Evolutionary conservation across 495 filamentous ascomycete genomes (phyloP).

Genomic region (Astrothelium subdiscretum): DNA sequence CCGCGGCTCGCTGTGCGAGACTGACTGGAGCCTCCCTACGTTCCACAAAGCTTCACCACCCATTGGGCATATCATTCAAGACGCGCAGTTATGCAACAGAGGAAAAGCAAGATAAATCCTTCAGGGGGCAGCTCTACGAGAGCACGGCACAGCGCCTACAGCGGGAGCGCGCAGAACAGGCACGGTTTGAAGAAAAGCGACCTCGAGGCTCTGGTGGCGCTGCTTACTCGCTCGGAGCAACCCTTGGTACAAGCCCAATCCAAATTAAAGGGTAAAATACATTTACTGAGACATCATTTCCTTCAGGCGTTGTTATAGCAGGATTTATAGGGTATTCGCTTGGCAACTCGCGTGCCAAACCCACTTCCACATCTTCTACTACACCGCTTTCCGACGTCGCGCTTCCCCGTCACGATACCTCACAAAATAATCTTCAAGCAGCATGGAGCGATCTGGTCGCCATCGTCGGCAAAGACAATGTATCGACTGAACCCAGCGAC

Average conservation of each 20-base stretch:
- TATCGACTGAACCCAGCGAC: conserved; percentile 61
- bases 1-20: neutral
- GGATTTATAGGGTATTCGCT: conserved; percentile 57
- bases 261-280: no score
- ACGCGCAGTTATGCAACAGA: neutral
- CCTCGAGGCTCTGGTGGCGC: conserved; percentile 41
- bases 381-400: conserved; percentile 48
- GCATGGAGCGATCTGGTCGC: conserved; percentile 85
- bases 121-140: conserved; percentile 79
- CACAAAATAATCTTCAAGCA: conserved; percentile 69
- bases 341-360: conserved; percentile 48
- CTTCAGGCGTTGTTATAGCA: conserved; percentile 44
- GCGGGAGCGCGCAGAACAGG: conserved; percentile 59
- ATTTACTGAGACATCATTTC: conserved; percentile 1
- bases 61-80: neutral
- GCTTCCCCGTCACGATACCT: conserved; percentile 57
- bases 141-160: conserved; percentile 67
- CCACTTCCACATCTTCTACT: conserved; percentile 60
- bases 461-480: conserved; percentile 74
- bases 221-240: conserved; percentile 13
- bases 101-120: conserved; percentile 34
- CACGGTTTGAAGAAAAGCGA: conserved; percentile 48
- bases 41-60: neutral
- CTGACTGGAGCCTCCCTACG: neutral
- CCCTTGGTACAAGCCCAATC: conserved; percentile 6